A percentile compares a stretch with the other conserved stretches of the same genome.
Evolutionary conservation across 116 monocot genomes (phyloP).

Genomic region (Cymodocea nodosa): DNA sequence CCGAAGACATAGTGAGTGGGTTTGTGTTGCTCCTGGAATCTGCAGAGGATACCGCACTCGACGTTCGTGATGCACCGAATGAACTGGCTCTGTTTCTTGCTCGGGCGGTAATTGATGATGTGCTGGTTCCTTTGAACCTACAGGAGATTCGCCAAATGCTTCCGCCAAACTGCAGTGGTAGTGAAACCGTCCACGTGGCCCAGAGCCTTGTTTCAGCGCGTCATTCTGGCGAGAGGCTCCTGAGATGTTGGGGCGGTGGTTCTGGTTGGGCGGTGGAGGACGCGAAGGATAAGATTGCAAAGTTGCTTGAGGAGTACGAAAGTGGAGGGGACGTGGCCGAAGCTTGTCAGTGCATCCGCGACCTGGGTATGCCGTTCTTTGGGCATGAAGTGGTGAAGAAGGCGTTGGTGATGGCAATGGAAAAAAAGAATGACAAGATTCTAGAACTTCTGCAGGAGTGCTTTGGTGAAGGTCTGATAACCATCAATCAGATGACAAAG

Average conservation of each 20-base stretch:
- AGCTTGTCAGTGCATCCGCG: conserved; percentile 87
- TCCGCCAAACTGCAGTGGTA: conserved; percentile 54
- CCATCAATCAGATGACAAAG: conserved; percentile 81
- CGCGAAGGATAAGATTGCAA: conserved; percentile 74
- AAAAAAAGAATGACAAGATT: conserved; percentile 63
- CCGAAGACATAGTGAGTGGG: conserved; percentile 65
- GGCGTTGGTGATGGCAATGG: conserved; percentile 83
- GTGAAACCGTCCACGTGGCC: conserved; percentile 66
- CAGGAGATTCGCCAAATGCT: conserved; percentile 56
- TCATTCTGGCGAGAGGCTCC: conserved; percentile 77
- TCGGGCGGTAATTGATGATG: conserved; percentile 83
- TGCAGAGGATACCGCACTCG: conserved; percentile 75
- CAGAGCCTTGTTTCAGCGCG: conserved; percentile 50
- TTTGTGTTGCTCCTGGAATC: conserved; percentile 72
- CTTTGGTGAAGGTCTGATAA: conserved; percentile 72
- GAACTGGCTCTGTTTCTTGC: conserved; percentile 77
- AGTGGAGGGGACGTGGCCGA: conserved; percentile 66
- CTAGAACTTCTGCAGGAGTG: conserved; percentile 55
- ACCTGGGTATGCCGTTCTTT: conserved; percentile 84
- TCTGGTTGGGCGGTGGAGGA: conserved; percentile 92
- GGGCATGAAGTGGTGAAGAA: conserved; percentile 86
- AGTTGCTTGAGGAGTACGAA: conserved; percentile 79
- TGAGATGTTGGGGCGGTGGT: conserved; percentile 89
- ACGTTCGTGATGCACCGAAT: conserved; percentile 68
- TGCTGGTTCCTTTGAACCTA: conserved; percentile 51